Percentiles rank a stretch among this genome's conserved stretches.
Conservation (phyloP, 1,284 basidiomycete genomes). For the Trichosporon sp. region DNA sequence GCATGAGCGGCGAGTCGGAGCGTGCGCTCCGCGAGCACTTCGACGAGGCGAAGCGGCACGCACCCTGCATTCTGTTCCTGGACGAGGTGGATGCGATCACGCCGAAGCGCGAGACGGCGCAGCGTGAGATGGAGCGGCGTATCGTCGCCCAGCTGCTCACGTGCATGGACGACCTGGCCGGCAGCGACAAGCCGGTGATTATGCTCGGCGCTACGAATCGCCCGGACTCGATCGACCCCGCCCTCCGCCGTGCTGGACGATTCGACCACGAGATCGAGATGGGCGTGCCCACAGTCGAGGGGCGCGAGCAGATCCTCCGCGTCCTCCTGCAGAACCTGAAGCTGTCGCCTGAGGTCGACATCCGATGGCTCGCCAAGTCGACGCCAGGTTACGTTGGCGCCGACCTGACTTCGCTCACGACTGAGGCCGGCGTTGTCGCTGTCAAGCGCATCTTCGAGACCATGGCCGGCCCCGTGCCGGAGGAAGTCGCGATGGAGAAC, state of each 20-base stretch:
- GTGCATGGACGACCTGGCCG: conserved; percentile 70
- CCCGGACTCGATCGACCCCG: conserved; percentile 89
- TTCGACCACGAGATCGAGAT: conserved; percentile 98
- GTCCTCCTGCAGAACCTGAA: conserved; percentile 51
- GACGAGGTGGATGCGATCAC: conserved; percentile 99
- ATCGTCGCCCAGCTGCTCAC: conserved; percentile 97
- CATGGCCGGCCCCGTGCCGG: conserved; percentile 55
- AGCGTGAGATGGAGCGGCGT: conserved; percentile 93
- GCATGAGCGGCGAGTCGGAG: conserved; percentile 97
- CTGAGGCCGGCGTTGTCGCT: conserved; percentile 89
- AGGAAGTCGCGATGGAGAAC: conserved; percentile 18
- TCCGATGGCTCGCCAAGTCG: conserved; percentile 65
- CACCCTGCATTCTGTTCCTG: conserved; percentile 85
- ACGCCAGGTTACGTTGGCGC: conserved; percentile 98
- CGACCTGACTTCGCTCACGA: conserved; percentile 82
- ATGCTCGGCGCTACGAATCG: conserved; percentile 96
- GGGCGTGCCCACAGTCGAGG: conserved; percentile 89
- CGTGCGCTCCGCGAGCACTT: conserved; percentile 93
- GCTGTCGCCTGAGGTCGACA: conserved; percentile 39
- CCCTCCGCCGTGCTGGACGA: conserved; percentile 82
- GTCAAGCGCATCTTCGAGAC: conserved; percentile 93
- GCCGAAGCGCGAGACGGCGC: conserved; percentile 92
- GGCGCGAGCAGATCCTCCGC: conserved; percentile 76
- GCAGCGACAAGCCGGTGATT: conserved; percentile 64
- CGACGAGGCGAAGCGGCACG: conserved; percentile 85